Base-by-base conservation (phyloP, 2,329 filamentous ascomycete genomes). In the Penicillium sp. region DNA sequence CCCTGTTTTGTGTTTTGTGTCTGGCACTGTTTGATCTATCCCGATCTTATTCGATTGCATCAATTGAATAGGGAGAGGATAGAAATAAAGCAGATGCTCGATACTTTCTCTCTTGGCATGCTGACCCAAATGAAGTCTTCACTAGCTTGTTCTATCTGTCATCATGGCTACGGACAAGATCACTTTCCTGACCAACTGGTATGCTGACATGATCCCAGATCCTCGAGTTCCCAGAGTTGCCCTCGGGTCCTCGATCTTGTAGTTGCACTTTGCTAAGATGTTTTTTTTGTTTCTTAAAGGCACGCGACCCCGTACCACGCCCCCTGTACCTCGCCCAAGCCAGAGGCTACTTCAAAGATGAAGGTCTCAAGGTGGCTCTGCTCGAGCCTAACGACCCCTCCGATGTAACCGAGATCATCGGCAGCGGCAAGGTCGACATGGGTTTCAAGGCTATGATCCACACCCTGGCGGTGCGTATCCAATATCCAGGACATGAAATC, bases 401-500 rank as follows among this genome's bases (percentile, higher is more conserved):
- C 65, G 88, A 91, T 78, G 88, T 91, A 59, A 91, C 88, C 58
- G 88, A 91, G 71, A 90, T 91, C 71, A 89, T 91, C 61, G 88
- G 88, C 55, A 85, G 81, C 51, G 85, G 84, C 57, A 90, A 90
- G 68, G 85, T 90, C 46, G 87, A 91, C 67, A 82, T 91, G 67
- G 88, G 88, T 41, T 90, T 89, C 81, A 91, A 91, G 74, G 88
- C 88, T 61, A 91, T 91, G 88, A 91, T 91, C 62, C 88, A 91
- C 68, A 91, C 88, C 8, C 81, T 91, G 56, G 88, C 87, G 52
- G 84, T 86, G 74, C 58, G 78, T 71, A 11, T 8, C 1, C 13
- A n/a, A 16, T 9, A 11, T 29, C 35, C 7, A 2, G 8, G 1
- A 3, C 7, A 11, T 19, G 9, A 10, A n/a, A 26, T 10, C 14